Percentiles rank a stretch among this genome's conserved stretches.
phyloP scores from a whole-genome alignment of 139 green algal genomes.

The Tetraselmis striata region DNA sequence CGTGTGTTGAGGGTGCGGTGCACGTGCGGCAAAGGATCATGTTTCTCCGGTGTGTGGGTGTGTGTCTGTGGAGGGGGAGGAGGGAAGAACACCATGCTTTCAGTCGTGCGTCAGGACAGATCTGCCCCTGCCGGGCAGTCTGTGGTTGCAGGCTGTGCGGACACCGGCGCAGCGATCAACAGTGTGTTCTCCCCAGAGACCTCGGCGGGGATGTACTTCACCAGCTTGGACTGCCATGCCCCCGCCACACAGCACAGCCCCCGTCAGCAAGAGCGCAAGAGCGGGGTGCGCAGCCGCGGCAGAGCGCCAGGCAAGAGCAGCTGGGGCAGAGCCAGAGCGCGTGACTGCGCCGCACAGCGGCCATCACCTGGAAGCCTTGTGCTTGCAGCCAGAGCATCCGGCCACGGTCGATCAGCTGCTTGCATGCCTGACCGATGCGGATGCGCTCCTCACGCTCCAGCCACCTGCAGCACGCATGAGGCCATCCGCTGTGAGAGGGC shows the following conservation, averaged over 20 bases:
- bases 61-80: too few species aligned
- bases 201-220: slow-evolving; percentile 33
- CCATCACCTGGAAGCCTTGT: slow-evolving; percentile 14
- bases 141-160: too few species aligned
- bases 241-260: too few species aligned
- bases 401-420: slow-evolving; percentile 60
- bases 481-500: too few species aligned
- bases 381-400: slow-evolving; percentile 46
- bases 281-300: neutral
- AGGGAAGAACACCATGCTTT: too few species aligned
- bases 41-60: too few species aligned
- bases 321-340: neutral
- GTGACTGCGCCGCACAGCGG: too few species aligned
- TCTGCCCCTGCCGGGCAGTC: too few species aligned
- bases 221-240: slow-evolving; percentile 13
- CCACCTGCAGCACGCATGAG: neutral
- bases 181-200: slow-evolving; percentile 55
- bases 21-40: too few species aligned
- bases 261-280: too few species aligned
- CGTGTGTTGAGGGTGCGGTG: too few species aligned
- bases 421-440: slow-evolving; percentile 50
- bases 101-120: too few species aligned
- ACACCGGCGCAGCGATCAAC: slow-evolving; percentile 26
- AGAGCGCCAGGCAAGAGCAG: neutral
- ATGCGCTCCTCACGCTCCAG: slow-evolving; percentile 30